Evolutionary conservation across 208 protist species (phyloP), one percentile per base, ranked within the genome.

Genomic region (Crithidia mellificae): DNA sequence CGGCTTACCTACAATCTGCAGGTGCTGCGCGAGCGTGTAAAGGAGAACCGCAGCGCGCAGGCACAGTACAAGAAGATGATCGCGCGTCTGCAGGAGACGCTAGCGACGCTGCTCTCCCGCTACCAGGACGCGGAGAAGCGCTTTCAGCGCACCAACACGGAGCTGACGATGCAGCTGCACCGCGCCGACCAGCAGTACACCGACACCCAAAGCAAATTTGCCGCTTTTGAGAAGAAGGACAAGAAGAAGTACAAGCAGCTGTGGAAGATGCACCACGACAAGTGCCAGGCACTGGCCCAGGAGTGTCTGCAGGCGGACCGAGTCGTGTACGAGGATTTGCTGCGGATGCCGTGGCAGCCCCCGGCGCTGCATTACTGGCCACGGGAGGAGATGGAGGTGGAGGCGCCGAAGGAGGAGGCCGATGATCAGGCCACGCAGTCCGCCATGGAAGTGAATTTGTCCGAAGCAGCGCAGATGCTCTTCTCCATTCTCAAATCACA

Each of bases 1-100:
- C 97, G 98, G 30, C 88, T 99, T 25, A 95, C 92, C 41, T 99
- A 99, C 86, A 98, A 98, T 84, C 74, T 98, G 58, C 93, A 98
- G 67, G 94, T 98, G 38, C 90, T 99, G 49, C 84, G 85, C 22
- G 95, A 98, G 74, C 86, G 97, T 5, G 94, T 98, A 29, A 91
- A 96, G 68, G 97, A 98, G 68, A 98, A 98, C 83, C 91, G 91
- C 29, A 91, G 68, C 51, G 95, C 95, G n/a, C 92, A 97, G 77
- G 78, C 78, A 20, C 78, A 96, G 75, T 95, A 98, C 80, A 98
- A 98, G 79, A 80, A 90, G 20, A 97, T 96, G 75, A 78, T 98
- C 9, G 87, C 81, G 29, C 74, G 83, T 24, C 82, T 97, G 53
- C 85, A 94, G 68, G 93, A 98, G 57, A 90, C 87, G 11, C 85